A percentile compares a stretch with the other conserved stretches of the same genome.
phyloP scores from a whole-genome alignment of 176 grass and related monocot genomes.

The Carex cristatella region DNA sequence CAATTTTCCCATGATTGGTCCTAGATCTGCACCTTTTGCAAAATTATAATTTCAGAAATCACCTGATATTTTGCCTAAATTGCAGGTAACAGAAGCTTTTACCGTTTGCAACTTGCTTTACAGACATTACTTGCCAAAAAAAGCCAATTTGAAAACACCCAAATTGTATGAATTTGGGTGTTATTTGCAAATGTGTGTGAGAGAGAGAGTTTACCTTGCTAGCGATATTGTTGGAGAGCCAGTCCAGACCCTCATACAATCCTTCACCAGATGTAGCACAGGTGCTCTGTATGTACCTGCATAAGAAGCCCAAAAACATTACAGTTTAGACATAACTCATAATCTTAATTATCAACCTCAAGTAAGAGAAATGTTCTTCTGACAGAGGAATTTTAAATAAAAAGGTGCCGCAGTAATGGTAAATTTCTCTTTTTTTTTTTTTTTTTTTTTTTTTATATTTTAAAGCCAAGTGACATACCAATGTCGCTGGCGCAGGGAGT shows the following conservation, averaged over 20 bases:
- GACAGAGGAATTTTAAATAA: neutral
- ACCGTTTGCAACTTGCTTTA: neutral
- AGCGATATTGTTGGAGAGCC: conserved; percentile 26
- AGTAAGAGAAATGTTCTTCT: neutral
- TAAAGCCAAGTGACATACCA: neutral
- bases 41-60: neutral
- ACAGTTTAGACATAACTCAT: neutral
- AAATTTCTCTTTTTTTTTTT: neutral
- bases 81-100: neutral
- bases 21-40: neutral
- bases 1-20: neutral
- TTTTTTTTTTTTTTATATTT: neutral
- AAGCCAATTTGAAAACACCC: neutral
- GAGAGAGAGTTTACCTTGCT: conserved; percentile 21
- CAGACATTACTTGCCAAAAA: neutral
- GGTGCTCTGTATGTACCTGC: conserved; percentile 27
- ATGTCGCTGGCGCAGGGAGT: conserved; percentile 20
- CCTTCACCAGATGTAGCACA: conserved; percentile 28
- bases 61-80: neutral
- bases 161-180: neutral
- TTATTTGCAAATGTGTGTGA: neutral
- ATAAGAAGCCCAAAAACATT: neutral
- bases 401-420: neutral
- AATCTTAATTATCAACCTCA: neutral
- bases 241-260: conserved; percentile 27